These are phyloP conservation scores for Pseudogymnoascus sp. DNA, from an alignment of 2,329 filamentous ascomycete species.

Conservation along the genomic window DNA sequence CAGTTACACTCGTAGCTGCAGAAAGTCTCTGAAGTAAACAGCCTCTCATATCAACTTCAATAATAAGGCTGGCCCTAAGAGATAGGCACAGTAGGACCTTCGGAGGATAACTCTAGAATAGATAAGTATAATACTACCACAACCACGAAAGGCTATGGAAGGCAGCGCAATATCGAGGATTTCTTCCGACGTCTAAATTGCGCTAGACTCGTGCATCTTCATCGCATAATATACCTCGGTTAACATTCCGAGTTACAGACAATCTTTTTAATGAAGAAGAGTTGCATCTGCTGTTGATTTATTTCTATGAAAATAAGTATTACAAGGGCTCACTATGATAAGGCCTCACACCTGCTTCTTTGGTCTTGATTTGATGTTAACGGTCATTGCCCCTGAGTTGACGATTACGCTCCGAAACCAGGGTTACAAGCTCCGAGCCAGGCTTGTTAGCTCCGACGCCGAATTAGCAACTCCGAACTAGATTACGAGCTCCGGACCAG, in stretches of 20 bases:
- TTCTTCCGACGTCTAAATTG: not conserved
- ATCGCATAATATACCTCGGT: not conserved
- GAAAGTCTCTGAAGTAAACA: no score
- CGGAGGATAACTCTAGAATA: not conserved
- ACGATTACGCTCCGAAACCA: not conserved
- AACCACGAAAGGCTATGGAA: not conserved
- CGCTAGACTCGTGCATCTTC: not conserved
- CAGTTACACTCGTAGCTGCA: no score
- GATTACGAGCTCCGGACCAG: not conserved
- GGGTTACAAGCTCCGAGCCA: not conserved
- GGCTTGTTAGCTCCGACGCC: not conserved
- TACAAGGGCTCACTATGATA: not conserved
- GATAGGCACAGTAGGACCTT: not conserved
- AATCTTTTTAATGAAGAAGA: not conserved
- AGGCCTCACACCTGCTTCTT: not conserved
- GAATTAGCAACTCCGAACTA: no score
- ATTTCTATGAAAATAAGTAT: not conserved
- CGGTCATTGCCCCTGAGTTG: not conserved
- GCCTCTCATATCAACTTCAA: no score
- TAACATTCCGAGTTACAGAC: not conserved
- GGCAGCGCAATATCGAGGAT: not conserved
- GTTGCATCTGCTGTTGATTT: not conserved
- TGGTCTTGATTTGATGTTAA: not conserved
- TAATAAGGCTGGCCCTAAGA: no score
- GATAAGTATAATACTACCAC: not conserved